Evolutionary conservation across 148 eudicot species (phyloP), one percentile per base, ranked within the genome.

Genomic region (Suaeda aralocaspica): DNA sequence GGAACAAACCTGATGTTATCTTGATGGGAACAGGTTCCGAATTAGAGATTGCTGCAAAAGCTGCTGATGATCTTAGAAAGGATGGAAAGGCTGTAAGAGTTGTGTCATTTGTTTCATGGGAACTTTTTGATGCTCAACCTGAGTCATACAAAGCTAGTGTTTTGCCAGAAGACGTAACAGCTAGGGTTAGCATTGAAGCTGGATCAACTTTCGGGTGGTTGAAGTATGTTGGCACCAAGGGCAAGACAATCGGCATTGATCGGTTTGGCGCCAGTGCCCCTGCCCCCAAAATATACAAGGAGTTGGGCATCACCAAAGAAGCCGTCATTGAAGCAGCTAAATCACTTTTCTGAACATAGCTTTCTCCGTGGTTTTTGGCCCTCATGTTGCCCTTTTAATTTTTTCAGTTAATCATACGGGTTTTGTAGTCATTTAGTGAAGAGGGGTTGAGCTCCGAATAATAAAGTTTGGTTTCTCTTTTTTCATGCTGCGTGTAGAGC

Each of bases 151-250:
- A 87, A 81, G 95, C 91, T 72, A 87, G 92, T 26, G 96, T 93
- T 18, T 78, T 93, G n/a, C 98, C 98, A 1, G 75, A 75, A 18
- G 75, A 82, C 42, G 96, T 93, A 33, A 78, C 91, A 12, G 95
- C 96, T 67, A 79, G 96, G 71, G 95, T 93, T 61, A 93, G 98
- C 82, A 90, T 93, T 21, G 98, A 93, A 77, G 98, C 98, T n/a
- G 98, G 91, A 36, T 73, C 95, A 0, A 93, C 98, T 24, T 93
- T 93, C 33, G 98, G 98, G 34, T 93, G 98, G 98, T 70, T 73
- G 36, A 90, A 80, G 75, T 74, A 78, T 46, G 89, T 89, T 14
- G 96, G 96, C 28, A 34, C 60, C 50, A 84, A 75, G 65, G 98
- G 98, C 1, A 93, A 90, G 80, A 79, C 92, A 0, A 90, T 93